These are phyloP conservation scores for Trichoderma citrinoviride DNA, from an alignment of 2,329 filamentous ascomycete species.

Conservation along the genomic window DNA sequence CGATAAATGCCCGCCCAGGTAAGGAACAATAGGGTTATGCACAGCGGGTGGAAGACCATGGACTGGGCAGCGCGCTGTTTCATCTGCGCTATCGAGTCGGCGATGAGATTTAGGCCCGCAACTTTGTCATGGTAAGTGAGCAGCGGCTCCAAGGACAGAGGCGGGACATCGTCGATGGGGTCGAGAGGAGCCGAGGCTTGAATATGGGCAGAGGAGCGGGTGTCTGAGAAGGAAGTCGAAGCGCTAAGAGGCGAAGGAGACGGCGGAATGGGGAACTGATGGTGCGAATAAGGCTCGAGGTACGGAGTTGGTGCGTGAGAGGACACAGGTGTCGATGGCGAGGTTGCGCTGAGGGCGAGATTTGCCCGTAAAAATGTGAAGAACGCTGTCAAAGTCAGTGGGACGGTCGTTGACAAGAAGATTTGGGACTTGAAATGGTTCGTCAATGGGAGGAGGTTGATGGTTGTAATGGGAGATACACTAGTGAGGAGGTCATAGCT, in stretches of 20 bases:
- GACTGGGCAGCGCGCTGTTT: constrained; percentile 63
- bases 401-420: neutral
- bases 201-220: constrained; percentile 29
- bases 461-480: neutral
- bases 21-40: constrained; percentile 47
- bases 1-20: constrained; percentile 46
- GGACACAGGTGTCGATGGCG: constrained; percentile 56
- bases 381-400: constrained; percentile 60
- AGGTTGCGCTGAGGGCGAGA: constrained; percentile 57
- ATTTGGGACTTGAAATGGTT: neutral
- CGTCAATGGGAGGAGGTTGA: neutral
- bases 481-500: neutral
- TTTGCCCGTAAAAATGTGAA: constrained; percentile 80
- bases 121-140: constrained; percentile 58
- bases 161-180: constrained; percentile 51
- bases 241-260: constrained; percentile 58
- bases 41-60: constrained; percentile 62
- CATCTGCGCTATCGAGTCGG: constrained; percentile 81
- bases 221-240: constrained; percentile 21
- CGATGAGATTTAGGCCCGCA: constrained; percentile 68
- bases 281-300: constrained; percentile 51
- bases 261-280: constrained; percentile 36
- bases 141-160: constrained; percentile 61
- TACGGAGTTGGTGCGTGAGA: constrained; percentile 65
- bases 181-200: constrained; percentile 35